Base-by-base conservation (phyloP, 257 asterid genomes). In the Coffea eugenioides region DNA sequence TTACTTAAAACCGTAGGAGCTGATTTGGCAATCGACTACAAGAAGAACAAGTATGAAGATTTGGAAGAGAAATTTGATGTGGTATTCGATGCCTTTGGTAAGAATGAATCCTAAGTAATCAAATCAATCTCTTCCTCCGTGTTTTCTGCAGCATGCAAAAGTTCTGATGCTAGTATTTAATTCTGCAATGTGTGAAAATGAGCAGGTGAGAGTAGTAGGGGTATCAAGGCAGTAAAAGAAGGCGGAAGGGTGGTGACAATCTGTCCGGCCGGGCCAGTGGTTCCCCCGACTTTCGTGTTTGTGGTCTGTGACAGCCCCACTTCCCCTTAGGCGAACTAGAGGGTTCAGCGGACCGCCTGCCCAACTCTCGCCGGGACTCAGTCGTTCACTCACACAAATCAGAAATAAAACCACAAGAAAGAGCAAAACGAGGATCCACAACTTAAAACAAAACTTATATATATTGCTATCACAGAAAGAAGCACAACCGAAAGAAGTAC, bases 11-110 rank as follows among this genome's bases (percentile, higher is more conserved):
- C 91, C 83, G 81, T 94, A 80, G 97, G 97, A 49, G 97, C 85
- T 41, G 98, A 95, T 82, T 73, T 91, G 73, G 92, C 91, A 18
- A 91, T 93, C 18, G 98, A 95, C 87, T 95, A 95, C 90, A 93
- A 94, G 1, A 91, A 88, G 86, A 90, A 90, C 73, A 88, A 90
- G 76, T 87, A 90, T 18, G 91, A 89, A 88, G 95, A 88, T n/a
- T 80, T 86, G 12, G 84, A 89, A 1, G 97, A 95, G 85, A 95
- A 87, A 86, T 95, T 75, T 21, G 98, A 95, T 76, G 87, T 90
- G 9, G 97, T 94, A 65, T 93, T 81, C 69, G 97, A 94, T 62
- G 52, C 97, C 48, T 95, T 92, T 12, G 98, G 98, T 95, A 86
- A 77, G 95, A 39, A 39, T 39, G 43, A 4, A 39, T 49, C 31